These are phyloP conservation scores for Vanrija pseudolonga DNA, from an alignment of 1,284 basidiomycete species.

Conservation along the genomic window DNA sequence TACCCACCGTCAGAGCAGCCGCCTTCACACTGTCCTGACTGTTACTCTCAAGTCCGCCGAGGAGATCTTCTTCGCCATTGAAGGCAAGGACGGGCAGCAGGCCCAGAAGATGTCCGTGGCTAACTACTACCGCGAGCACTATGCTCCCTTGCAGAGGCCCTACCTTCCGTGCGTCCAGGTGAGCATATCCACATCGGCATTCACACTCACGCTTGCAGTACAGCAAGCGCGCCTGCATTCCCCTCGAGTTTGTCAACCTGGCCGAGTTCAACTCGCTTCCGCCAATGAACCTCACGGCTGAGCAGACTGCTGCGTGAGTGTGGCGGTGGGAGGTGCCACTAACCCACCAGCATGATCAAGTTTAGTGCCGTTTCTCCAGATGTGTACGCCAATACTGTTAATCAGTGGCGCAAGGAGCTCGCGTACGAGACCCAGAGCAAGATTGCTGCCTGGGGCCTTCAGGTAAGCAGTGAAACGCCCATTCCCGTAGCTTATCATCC, in stretches of 20 bases:
- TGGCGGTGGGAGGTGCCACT: not conserved
- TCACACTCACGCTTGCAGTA: constrained; percentile 24
- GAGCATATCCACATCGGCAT: not conserved
- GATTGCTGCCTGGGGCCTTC: constrained; percentile 47
- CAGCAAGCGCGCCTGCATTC: constrained; percentile 34
- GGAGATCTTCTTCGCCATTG: constrained; percentile 32
- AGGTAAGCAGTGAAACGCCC: constrained; percentile 12
- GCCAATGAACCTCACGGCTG: constrained; percentile 33
- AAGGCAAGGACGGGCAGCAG: constrained; percentile 28
- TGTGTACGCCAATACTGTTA: constrained; percentile 24
- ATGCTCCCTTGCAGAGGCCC: constrained; percentile 32
- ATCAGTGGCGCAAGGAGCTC: constrained; percentile 29
- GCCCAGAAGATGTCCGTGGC: constrained; percentile 31
- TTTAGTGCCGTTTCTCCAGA: constrained; percentile 38
- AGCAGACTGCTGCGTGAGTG: constrained; percentile 38
- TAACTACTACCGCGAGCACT: constrained; percentile 42
- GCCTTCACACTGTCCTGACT: constrained; percentile 35
- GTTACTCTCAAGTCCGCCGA: constrained; percentile 31
- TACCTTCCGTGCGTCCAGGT: constrained; percentile 44
- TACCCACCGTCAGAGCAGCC: constrained; percentile 31
- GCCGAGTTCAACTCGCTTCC: constrained; percentile 43
- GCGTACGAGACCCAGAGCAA: constrained; percentile 36
- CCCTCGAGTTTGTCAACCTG: constrained; percentile 42
- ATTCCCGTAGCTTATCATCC: not conserved
- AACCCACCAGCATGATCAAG: constrained; percentile 51